Conservation (phyloP, 1,284 basidiomycete genomes). For the Thelephora terrestris region DNA sequence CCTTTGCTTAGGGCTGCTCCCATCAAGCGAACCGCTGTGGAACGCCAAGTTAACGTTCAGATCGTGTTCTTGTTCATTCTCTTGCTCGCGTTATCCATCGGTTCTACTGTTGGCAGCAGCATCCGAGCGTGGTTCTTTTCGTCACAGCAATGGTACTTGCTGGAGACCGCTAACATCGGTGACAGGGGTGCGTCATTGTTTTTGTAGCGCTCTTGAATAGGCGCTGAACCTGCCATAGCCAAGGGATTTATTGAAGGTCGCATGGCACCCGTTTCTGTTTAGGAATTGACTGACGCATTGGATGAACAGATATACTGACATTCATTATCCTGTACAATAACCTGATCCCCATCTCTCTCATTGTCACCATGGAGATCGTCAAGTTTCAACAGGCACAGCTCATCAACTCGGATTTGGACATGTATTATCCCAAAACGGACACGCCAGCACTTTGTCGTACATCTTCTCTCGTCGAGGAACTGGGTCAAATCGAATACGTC, state of each 20-base stretch:
- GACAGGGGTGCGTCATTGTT: slow-evolving; percentile 44
- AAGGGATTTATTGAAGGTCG: slow-evolving; percentile 74
- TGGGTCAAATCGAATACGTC: slow-evolving; percentile 98
- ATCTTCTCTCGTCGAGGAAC: slow-evolving; percentile 94
- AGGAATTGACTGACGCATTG: slow-evolving; percentile 8
- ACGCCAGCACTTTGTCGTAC: slow-evolving; percentile 96
- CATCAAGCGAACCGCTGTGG: slow-evolving; percentile 94
- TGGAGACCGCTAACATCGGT: slow-evolving; percentile 42
- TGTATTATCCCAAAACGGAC: slow-evolving; percentile 93
- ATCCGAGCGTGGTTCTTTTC: slow-evolving; percentile 87
- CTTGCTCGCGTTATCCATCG: slow-evolving; percentile 79
- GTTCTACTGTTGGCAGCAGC: slow-evolving; percentile 87
- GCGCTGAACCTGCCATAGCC: slow-evolving; percentile 31
- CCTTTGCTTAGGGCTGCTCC: slow-evolving; percentile 64
- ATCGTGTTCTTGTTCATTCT: slow-evolving; percentile 95
- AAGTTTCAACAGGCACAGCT: slow-evolving; percentile 96
- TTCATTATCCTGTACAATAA: slow-evolving; percentile 99
- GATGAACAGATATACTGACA: slow-evolving; percentile 75
- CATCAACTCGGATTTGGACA: slow-evolving; percentile 95
- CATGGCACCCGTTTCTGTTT: background rate
- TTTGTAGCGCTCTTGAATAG: background rate
- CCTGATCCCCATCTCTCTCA: slow-evolving; percentile 96
- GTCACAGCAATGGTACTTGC: slow-evolving; percentile 76
- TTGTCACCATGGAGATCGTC: slow-evolving; percentile 99
- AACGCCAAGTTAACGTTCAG: slow-evolving; percentile 92